Evolutionary conservation across 768 basidiomycete genomes (phyloP).

Genomic region (Udeniomyces megalosporus): DNA sequence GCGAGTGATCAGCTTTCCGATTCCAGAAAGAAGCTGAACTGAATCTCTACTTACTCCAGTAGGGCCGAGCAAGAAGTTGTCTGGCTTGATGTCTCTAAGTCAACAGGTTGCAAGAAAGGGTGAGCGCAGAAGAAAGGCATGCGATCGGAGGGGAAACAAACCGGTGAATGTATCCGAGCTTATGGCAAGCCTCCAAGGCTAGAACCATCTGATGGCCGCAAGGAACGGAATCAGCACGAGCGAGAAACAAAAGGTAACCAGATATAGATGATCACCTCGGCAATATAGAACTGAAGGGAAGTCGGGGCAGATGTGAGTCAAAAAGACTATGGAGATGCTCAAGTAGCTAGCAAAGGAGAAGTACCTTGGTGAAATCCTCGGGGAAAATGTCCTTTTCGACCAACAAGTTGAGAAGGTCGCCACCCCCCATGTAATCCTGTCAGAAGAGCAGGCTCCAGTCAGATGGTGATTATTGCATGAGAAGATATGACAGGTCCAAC

Average conservation of each 20-base stretch:
- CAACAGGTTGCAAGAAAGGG: constrained; percentile 45
- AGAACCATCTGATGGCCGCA: constrained; percentile 60
- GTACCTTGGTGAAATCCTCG: constrained; percentile 46
- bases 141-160: background rate
- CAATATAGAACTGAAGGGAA: constrained; percentile 62
- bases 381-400: constrained; percentile 83
- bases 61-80: constrained; percentile 84
- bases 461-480: background rate
- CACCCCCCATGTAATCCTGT: constrained; percentile 86
- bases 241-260: background rate
- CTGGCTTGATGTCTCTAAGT: constrained; percentile 75
- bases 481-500: constrained; percentile 3
- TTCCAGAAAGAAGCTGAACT: background rate
- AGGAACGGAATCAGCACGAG: background rate
- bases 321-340: background rate
- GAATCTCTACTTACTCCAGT: background rate
- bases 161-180: background rate
- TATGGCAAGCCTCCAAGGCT: constrained; percentile 52
- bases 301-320: constrained; percentile 35
- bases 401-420: constrained; percentile 86
- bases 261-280: constrained; percentile 48
- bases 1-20: no score
- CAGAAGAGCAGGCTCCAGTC: constrained; percentile 22
- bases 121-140: background rate
- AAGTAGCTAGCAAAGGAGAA: background rate